phyloP scores from a whole-genome alignment of 108 stramenopile species.

The Tribonema minus region DNA sequence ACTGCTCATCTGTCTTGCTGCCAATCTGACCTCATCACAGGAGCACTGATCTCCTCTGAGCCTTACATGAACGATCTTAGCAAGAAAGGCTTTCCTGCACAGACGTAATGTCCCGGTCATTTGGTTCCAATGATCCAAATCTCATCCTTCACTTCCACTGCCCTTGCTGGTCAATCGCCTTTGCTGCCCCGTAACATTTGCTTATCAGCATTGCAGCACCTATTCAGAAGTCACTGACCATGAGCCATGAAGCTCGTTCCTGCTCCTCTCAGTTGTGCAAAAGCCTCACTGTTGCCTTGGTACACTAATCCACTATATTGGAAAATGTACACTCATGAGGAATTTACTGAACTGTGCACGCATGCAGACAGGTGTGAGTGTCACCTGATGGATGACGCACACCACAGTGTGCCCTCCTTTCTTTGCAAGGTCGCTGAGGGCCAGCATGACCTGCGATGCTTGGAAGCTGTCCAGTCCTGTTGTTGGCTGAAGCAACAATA shows the following conservation, averaged over 20 bases:
- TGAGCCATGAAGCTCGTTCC: neutral
- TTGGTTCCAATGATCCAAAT: too few relatives aligned
- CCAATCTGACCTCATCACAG: too few relatives aligned
- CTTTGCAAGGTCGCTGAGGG: slow-evolving; percentile 22
- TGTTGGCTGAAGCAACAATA: slow-evolving; percentile 59
- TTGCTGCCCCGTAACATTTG: too few relatives aligned
- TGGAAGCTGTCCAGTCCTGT: neutral
- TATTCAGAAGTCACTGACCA: neutral
- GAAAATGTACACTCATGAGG: neutral
- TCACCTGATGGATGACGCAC: slow-evolving; percentile 40
- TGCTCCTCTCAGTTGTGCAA: neutral
- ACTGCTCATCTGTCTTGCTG: too few relatives aligned
- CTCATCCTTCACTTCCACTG: too few relatives aligned
- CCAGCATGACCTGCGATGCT: slow-evolving; percentile 30
- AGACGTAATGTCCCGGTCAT: too few relatives aligned
- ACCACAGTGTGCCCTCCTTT: slow-evolving; percentile 39
- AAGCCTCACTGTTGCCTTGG: neutral
- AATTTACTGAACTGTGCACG: neutral
- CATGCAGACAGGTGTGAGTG: neutral
- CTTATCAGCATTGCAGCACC: neutral
- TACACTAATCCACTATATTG: neutral
- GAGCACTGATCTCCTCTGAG: too few relatives aligned
- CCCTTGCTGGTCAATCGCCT: too few relatives aligned
- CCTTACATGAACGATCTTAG: too few relatives aligned
- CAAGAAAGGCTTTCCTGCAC: too few relatives aligned